Evolutionary conservation across 176 grass and related monocot species (phyloP).

Genomic region (Carex littledalei): DNA sequence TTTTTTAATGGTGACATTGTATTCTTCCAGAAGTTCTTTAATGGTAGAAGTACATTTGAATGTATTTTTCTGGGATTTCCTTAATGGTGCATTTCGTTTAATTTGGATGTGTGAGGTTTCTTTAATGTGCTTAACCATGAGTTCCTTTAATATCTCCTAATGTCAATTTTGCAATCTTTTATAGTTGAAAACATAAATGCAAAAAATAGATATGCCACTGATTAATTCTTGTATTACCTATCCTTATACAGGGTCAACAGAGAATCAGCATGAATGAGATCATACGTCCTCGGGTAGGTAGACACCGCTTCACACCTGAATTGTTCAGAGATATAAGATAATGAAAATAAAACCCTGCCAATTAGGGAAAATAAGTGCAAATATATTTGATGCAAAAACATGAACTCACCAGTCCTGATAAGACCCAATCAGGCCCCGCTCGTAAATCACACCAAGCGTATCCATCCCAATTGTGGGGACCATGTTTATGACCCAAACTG

Average conservation of each 20-base stretch:
- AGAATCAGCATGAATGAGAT: constrained; percentile 76
- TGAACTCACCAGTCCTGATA: constrained; percentile 87
- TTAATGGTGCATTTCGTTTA: not conserved
- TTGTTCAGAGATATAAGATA: constrained; percentile 22
- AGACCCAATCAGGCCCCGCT: constrained; percentile 87
- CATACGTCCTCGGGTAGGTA: constrained; percentile 90
- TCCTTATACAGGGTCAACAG: constrained; percentile 70
- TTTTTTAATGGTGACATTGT: not conserved
- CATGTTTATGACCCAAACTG: constrained; percentile 92
- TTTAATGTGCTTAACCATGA: not conserved
- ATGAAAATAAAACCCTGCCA: not conserved
- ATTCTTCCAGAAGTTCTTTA: not conserved
- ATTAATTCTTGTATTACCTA: constrained; percentile 36
- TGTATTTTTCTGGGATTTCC: not conserved
- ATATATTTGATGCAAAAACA: not conserved
- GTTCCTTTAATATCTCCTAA: not conserved
- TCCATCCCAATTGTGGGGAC: constrained; percentile 57
- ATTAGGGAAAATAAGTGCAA: not conserved
- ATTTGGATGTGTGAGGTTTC: not conserved
- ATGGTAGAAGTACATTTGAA: not conserved
- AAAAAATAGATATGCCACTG: not conserved
- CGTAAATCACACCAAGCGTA: constrained; percentile 79
- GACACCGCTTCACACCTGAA: constrained; percentile 95
- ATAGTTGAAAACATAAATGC: not conserved
- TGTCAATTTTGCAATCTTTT: not conserved